Percentiles rank a stretch among this genome's conserved stretches.
phyloP scores from a whole-genome alignment of 1,139 yeast species.

The Geotrichum europaeum region DNA sequence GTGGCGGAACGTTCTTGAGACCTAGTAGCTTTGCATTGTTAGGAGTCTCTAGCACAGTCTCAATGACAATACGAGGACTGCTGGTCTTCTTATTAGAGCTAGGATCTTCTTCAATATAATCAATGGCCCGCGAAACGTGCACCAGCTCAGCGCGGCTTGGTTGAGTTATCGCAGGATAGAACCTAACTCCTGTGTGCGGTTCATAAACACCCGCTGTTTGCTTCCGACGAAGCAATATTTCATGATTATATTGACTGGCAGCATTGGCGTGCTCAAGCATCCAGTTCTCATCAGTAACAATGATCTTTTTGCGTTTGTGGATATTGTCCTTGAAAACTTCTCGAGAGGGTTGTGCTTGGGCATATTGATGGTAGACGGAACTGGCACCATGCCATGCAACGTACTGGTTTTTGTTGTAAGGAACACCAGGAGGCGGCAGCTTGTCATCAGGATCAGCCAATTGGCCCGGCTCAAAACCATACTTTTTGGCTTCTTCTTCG shows the following conservation, averaged over 20 bases:
- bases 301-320: slow-evolving; percentile 33
- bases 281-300: slow-evolving; percentile 71
- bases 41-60: slow-evolving; percentile 47
- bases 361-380: slow-evolving; percentile 37
- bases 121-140: slow-evolving; percentile 31
- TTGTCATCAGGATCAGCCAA: slow-evolving; percentile 68
- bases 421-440: slow-evolving; percentile 39
- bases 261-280: slow-evolving; percentile 77
- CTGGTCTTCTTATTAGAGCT: slow-evolving; percentile 6
- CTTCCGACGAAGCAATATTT: slow-evolving; percentile 53
- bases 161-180: slow-evolving; percentile 72
- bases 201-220: slow-evolving; percentile 64
- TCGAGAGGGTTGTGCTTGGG: slow-evolving; percentile 38
- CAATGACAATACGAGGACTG: slow-evolving; percentile 40
- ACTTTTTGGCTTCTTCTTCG: slow-evolving; percentile 62
- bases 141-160: slow-evolving; percentile 45
- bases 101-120: slow-evolving; percentile 6
- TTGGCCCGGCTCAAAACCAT: slow-evolving; percentile 74
- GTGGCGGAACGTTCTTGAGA: slow-evolving; percentile 50
- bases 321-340: slow-evolving; percentile 15
- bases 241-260: slow-evolving; percentile 61
- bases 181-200: slow-evolving; percentile 71
- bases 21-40: slow-evolving; percentile 50
- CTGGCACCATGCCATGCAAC: slow-evolving; percentile 51
- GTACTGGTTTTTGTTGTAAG: slow-evolving; percentile 45